Evolutionary conservation across 345 rosid species (phyloP), one percentile per base, ranked within the genome.

Genomic region (Populus deltoides): DNA sequence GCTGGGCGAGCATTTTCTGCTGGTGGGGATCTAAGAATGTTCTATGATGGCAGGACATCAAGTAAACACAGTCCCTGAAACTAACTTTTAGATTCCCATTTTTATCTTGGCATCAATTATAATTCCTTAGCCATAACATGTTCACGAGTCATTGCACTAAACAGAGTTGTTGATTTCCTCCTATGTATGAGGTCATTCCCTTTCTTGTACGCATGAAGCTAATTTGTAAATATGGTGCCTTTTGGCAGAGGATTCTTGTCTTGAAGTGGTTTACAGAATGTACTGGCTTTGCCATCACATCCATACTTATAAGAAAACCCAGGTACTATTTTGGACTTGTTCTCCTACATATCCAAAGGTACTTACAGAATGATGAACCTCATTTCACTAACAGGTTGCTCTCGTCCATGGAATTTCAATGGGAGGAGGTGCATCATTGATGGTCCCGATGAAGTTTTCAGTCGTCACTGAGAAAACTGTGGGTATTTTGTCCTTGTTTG

Each of bases 271-370:
- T 78, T 95, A 95, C 78, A 81, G 97, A 73, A 93, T 93, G 98
- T 95, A 93, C 81, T 95, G 98, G 99, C 96, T 95, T 73, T 93
- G 93, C 75, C 86, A 90, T 81, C 96, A 95, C 86, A 91, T 95
- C 77, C 99, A 93, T 76, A 86, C 93, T 65, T 95, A 92, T 81
- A 90, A 87, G 87, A 95, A 93, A 84, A 88, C 92, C 27, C 91
- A 86, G 90, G 99, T 95, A 70, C 33, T 8, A 38, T 75, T 70
- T 70, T 5, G 20, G 6, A 20, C 53, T 2, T 13, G 27, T 12
- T 70, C 5, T 57, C 35, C 17, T 16, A 17, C 36, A 5, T 63
- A 59, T 78, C 24, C 77, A 20, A 27, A 18, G 27, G 72, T 51
- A 16, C 15, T 15, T 47, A 15, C 12, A 47, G 39, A 27, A 33